Conservation (phyloP, 345 rosid species). For the Draba incana region DNA sequence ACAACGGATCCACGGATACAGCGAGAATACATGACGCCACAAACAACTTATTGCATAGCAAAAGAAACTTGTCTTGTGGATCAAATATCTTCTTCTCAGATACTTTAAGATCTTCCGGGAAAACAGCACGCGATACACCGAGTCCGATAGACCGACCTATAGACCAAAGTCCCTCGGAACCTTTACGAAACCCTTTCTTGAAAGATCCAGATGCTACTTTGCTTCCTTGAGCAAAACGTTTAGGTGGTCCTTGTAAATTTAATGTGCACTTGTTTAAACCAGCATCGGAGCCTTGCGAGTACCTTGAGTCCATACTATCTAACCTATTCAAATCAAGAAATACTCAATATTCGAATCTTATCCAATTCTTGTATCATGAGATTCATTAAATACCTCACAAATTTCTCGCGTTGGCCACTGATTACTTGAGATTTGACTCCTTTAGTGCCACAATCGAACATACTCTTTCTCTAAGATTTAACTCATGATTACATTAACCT, state of each 20-base stretch:
- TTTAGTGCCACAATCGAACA: conserved; percentile 66
- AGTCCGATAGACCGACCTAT: conserved; percentile 89
- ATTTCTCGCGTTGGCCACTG: conserved; percentile 81
- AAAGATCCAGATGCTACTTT: conserved; percentile 75
- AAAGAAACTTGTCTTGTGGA: conserved; percentile 92
- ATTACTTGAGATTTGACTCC: conserved; percentile 63
- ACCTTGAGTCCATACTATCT: conserved; percentile 89
- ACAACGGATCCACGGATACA: conserved; percentile 87
- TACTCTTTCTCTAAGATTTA: conserved; percentile 43
- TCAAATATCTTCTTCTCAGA: conserved; percentile 91
- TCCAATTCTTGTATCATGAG: background rate
- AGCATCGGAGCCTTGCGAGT: conserved; percentile 66
- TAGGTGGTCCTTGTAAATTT: conserved; percentile 65
- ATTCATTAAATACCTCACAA: conserved; percentile 56
- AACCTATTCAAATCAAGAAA: conserved; percentile 51
- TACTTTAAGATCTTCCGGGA: conserved; percentile 92
- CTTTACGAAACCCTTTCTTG: conserved; percentile 77
- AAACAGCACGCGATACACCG: conserved; percentile 91
- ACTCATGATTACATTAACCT: conserved; percentile 52
- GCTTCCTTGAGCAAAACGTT: conserved; percentile 53
- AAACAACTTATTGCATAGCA: conserved; percentile 77
- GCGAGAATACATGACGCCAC: conserved; percentile 81
- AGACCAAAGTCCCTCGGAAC: conserved; percentile 95
- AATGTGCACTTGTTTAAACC: conserved; percentile 73
- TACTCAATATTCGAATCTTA: background rate